Evolutionary conservation across 164 flowering plant genomes (phyloP), one percentile per base, ranked within the genome.

Genomic region (Vitis rupestris): DNA sequence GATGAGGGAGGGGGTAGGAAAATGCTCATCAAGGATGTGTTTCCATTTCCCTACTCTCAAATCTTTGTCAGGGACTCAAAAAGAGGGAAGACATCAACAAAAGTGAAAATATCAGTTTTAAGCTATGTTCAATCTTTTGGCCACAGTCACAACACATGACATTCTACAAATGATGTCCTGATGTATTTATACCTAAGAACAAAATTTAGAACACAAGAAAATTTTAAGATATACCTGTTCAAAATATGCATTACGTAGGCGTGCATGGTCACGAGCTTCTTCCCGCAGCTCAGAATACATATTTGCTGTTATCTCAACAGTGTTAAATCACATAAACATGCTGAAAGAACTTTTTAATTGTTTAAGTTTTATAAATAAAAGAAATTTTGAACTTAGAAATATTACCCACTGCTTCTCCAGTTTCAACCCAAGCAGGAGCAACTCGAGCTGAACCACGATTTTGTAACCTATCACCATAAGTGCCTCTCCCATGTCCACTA

Each of bases 361-460:
- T 12, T 11, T 63, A 49, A 73, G 61, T 48, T 48, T 64, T 13
- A 56, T 44, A 51, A 73, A 77, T 17, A 65, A 63, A 71, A 54
- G 30, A 57, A 73, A 62, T 47, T 59, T 61, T 19, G 62, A 63
- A 74, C 68, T 61, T 29, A 72, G 60, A 58, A 81, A 78, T 49
- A 79, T 90, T 96, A 96, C 99, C 99, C 64, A 93, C 97, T 72
- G 97, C 88, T 68, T 96, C 99, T 68, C 99, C 99, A 63, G 96
- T 96, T 75, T 96, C 98, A 71, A 96, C 93, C 99, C 99, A 96
- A 31, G 76, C 76, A 75, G 99, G 94, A 72, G 90, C 81, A 30
- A 83, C 75, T 50, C 90, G 91, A 74, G 85, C 64, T 63, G 97
- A 75, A 71, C 87, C 82, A 73, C 86, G 85, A 59, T 54, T 86